Evolutionary conservation across 106 monocot genomes (phyloP).

Genomic region (Apostasia ramifera): DNA sequence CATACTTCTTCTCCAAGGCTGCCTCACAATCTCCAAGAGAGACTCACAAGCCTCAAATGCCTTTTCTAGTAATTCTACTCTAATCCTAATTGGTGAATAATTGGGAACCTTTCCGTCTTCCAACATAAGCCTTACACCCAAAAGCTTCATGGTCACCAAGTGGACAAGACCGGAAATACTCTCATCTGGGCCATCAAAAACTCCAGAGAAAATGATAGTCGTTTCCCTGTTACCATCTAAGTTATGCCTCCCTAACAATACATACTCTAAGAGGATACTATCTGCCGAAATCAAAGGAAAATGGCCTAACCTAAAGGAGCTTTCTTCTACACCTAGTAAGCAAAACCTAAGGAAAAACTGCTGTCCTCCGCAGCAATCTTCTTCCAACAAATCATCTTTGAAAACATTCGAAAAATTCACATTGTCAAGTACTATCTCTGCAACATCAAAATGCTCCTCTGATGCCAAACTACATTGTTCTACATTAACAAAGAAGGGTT

Average conservation of each 20-base stretch:
- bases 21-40: conserved; percentile 54
- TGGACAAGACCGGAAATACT: conserved; percentile 76
- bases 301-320: conserved; percentile 65
- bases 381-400: conserved; percentile 17
- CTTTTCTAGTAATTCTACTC: conserved; percentile 60
- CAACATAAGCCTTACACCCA: conserved; percentile 42
- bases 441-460: conserved; percentile 61
- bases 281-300: conserved; percentile 61
- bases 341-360: conserved; percentile 44
- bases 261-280: conserved; percentile 48
- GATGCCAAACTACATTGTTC: conserved; percentile 29
- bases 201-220: conserved; percentile 49
- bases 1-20: conserved; percentile 92
- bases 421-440: conserved; percentile 62
- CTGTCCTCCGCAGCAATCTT: conserved; percentile 16
- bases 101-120: conserved; percentile 16
- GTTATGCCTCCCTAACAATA: conserved; percentile 12
- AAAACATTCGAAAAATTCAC: conserved; percentile 36
- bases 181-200: conserved; percentile 84
- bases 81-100: conserved; percentile 43
- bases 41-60: conserved; percentile 66
- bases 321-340: conserved; percentile 38
- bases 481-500: conserved; percentile 49
- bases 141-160: conserved; percentile 50
- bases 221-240: conserved; percentile 15